These are phyloP conservation scores for Aspergillus calidoustus DNA, from an alignment of 2,329 filamentous ascomycete genomes.

Conservation along the genomic window DNA sequence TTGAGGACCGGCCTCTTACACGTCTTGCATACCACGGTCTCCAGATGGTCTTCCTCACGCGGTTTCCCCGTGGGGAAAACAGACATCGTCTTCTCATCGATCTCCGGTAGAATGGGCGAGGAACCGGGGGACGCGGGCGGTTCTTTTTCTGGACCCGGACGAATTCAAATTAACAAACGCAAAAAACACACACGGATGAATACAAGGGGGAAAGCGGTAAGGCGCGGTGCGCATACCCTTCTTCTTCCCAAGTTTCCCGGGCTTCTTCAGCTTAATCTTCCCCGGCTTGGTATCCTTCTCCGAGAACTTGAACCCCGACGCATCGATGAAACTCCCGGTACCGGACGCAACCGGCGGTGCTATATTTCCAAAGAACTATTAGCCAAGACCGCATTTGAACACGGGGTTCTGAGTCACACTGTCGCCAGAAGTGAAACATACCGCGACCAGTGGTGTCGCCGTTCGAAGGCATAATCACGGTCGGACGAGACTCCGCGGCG, in stretches of 20 bases:
- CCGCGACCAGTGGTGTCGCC: conserved; percentile 41
- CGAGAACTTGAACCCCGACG: conserved; percentile 51
- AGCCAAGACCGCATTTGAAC: not conserved
- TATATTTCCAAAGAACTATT: conserved; percentile 12
- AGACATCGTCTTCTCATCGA: conserved; percentile 76
- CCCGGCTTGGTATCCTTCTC: conserved; percentile 50
- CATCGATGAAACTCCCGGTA: conserved; percentile 47
- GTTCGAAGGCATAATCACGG: conserved; percentile 40
- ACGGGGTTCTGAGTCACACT: not conserved
- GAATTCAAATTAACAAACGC: not conserved
- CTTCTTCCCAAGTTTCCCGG: conserved; percentile 32
- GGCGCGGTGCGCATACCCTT: conserved; percentile 37
- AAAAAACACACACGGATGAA: not conserved
- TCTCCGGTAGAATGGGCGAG: conserved; percentile 54
- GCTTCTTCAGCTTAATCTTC: conserved; percentile 52
- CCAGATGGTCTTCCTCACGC: conserved; percentile 78
- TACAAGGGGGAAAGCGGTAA: not conserved
- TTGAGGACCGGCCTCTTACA: conserved; percentile 88
- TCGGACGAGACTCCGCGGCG: not conserved
- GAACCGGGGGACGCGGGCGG: conserved; percentile 39
- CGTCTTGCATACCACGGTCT: conserved; percentile 86
- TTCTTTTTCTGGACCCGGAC: conserved; percentile 11
- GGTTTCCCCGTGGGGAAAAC: conserved; percentile 82
- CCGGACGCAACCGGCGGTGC: conserved; percentile 32
- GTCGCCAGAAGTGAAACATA: conserved; percentile 24